A percentile compares a stretch with the other conserved stretches of the same genome.
Evolutionary conservation across 345 rosid genomes (phyloP).

Genomic region (Barbarea vulgaris): DNA sequence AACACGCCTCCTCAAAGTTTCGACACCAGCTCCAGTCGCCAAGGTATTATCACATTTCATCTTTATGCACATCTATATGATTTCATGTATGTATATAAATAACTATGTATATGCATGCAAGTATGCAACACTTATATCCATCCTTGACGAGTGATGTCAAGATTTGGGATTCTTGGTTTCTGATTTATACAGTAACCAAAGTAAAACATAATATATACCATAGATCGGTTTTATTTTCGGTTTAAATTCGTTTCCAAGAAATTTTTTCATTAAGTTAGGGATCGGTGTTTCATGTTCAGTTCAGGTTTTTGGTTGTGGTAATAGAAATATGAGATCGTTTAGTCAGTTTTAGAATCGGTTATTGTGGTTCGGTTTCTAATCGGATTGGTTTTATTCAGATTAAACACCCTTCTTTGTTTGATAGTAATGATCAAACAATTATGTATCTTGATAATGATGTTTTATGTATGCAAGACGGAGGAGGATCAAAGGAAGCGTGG

Average conservation of each 20-base stretch:
- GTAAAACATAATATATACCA: neutral
- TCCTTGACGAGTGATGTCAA: neutral
- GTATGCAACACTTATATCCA: neutral
- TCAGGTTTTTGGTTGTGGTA: neutral
- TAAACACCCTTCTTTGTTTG: neutral
- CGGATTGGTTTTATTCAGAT: neutral
- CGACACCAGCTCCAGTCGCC: constrained; percentile 86
- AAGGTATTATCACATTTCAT: constrained; percentile 52
- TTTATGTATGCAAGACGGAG: constrained; percentile 47
- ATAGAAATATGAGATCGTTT: neutral
- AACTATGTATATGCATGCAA: neutral
- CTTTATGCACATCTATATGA: neutral
- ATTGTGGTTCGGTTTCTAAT: neutral
- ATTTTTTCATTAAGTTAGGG: neutral
- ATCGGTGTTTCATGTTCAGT: neutral
- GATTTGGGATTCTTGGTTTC: neutral
- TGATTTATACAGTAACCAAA: neutral
- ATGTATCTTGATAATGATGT: neutral
- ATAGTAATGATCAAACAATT: neutral
- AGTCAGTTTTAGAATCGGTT: neutral
- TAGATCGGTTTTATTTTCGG: too few relatives aligned
- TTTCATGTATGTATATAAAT: constrained; percentile 3
- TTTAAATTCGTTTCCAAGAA: neutral
- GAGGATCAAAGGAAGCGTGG: constrained; percentile 57
- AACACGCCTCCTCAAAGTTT: constrained; percentile 92